phyloP scores from a whole-genome alignment of 2,329 filamentous ascomycete genomes.

The Pyrenophora graminea region DNA sequence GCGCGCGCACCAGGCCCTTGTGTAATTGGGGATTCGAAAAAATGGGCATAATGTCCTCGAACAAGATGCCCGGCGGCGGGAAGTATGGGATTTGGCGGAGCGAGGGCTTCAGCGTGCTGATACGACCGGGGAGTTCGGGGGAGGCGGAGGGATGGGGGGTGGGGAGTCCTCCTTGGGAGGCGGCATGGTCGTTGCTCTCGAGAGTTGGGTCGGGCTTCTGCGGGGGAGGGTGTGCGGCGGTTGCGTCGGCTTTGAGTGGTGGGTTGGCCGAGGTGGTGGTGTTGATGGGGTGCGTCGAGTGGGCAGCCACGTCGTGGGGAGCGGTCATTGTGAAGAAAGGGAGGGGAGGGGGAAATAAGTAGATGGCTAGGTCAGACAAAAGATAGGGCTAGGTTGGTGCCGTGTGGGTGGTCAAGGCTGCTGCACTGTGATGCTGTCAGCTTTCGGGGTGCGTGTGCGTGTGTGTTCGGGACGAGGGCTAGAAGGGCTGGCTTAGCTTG shows the following conservation, averaged over 20 bases:
- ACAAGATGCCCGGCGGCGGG: slow-evolving; percentile 87
- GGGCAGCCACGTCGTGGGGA: slow-evolving; percentile 26
- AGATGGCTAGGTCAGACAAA: slow-evolving; percentile 10
- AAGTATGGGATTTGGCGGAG: slow-evolving; percentile 91
- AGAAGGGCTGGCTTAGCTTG: slow-evolving; percentile 7
- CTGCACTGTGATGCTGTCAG: slow-evolving; percentile 21
- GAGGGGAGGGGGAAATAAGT: slow-evolving; percentile 14
- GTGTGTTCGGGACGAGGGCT: slow-evolving; percentile 1
- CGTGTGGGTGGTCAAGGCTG: slow-evolving; percentile 16
- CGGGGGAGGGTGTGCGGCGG: slow-evolving; percentile 39
- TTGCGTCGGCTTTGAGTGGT: slow-evolving; percentile 29
- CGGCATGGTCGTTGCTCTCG: slow-evolving; percentile 40
- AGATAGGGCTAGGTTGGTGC: slow-evolving; percentile 18
- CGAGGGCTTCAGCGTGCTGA: slow-evolving; percentile 68
- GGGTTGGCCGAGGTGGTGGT: slow-evolving; percentile 24
- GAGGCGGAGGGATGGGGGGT: slow-evolving; percentile 54
- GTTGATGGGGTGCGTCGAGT: slow-evolving; percentile 24
- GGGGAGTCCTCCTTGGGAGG: slow-evolving; percentile 55
- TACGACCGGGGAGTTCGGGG: slow-evolving; percentile 61
- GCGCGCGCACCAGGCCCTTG: slow-evolving; percentile 75
- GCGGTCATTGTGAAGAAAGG: slow-evolving; percentile 40
- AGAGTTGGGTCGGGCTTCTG: slow-evolving; percentile 42
- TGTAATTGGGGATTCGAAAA: slow-evolving; percentile 80
- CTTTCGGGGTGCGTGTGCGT: not conserved
- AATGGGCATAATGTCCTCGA: slow-evolving; percentile 97